These are phyloP conservation scores for Anaeromyces robustus DNA, from an alignment of 192 early-diverging fungal species.

Conservation along the genomic window DNA sequence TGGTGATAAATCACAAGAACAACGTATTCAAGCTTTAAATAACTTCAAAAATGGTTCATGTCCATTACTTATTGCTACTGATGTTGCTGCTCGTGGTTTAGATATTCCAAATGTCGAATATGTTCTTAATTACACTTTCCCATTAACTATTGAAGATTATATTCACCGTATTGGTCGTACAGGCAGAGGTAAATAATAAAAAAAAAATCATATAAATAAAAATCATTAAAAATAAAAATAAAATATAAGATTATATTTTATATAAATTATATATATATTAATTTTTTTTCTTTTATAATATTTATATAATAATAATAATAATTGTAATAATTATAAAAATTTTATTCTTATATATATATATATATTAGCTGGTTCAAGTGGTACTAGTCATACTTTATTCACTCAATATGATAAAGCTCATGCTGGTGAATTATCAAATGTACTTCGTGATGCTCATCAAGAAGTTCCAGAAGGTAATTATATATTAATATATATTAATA, in stretches of 20 bases:
- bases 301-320: no score
- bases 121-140: slow-evolving; percentile 94
- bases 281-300: no score
- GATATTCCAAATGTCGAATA: slow-evolving; percentile 75
- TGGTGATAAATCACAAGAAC: slow-evolving; percentile 76
- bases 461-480: slow-evolving; percentile 54
- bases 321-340: no score
- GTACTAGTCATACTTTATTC: slow-evolving; percentile 85
- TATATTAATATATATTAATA: slow-evolving; percentile 10
- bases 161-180: slow-evolving; percentile 91
- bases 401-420: slow-evolving; percentile 75
- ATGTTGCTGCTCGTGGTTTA: slow-evolving; percentile 75
- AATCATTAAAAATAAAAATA: no score
- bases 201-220: no score
- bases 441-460: slow-evolving; percentile 75
- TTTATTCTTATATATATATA: no score
- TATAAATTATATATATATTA: no score
- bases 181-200: slow-evolving; percentile 28
- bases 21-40: slow-evolving; percentile 62
- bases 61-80: slow-evolving; percentile 84
- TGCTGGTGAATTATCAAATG: slow-evolving; percentile 78
- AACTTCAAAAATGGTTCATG: slow-evolving; percentile 64
- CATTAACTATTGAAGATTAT: slow-evolving; percentile 90
- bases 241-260: no score
- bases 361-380: slow-evolving; percentile 61